A percentile compares a stretch with the other conserved stretches of the same genome.
Conservation (phyloP, 2,329 filamentous ascomycete genomes). For the Anthostomella pinea region DNA sequence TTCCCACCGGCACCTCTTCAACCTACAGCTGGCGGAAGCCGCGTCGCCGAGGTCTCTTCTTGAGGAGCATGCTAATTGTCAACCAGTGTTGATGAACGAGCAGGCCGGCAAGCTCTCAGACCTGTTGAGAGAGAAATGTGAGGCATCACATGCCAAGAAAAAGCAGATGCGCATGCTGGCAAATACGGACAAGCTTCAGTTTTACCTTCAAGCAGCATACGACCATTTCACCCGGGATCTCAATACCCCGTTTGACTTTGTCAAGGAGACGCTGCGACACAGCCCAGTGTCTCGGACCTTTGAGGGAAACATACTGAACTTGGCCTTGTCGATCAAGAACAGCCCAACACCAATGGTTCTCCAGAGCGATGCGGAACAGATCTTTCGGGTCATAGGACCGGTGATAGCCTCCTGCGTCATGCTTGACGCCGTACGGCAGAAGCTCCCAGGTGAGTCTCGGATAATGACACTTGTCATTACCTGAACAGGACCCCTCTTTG, state of each 20-base stretch:
- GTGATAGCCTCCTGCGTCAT: constrained; percentile 34
- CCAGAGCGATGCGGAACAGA: constrained; percentile 25
- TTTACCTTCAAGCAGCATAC: constrained; percentile 32
- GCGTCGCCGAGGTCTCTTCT: no score
- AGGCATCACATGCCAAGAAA: constrained; percentile 40
- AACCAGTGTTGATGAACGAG: constrained; percentile 44
- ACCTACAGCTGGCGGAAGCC: neutral
- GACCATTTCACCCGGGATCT: constrained; percentile 32
- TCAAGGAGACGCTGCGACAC: constrained; percentile 33
- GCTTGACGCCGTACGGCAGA: constrained; percentile 32
- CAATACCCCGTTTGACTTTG: constrained; percentile 33
- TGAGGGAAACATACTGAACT: constrained; percentile 31
- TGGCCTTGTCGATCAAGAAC: constrained; percentile 29
- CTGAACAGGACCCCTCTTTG: no score
- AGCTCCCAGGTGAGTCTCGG: constrained; percentile 24
- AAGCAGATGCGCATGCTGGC: constrained; percentile 38
- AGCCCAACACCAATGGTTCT: constrained; percentile 15
- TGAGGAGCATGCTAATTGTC: no score
- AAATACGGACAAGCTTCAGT: constrained; percentile 27
- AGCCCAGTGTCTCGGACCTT: constrained; percentile 31
- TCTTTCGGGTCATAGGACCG: constrained; percentile 30
- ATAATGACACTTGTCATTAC: no score
- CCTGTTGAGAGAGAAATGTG: constrained; percentile 40
- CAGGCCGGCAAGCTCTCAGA: constrained; percentile 46
- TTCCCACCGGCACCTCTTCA: neutral